Evolutionary conservation across 2,329 filamentous ascomycete species (phyloP), one percentile per base, ranked within the genome.

Genomic region (Fusarium denticulatum): DNA sequence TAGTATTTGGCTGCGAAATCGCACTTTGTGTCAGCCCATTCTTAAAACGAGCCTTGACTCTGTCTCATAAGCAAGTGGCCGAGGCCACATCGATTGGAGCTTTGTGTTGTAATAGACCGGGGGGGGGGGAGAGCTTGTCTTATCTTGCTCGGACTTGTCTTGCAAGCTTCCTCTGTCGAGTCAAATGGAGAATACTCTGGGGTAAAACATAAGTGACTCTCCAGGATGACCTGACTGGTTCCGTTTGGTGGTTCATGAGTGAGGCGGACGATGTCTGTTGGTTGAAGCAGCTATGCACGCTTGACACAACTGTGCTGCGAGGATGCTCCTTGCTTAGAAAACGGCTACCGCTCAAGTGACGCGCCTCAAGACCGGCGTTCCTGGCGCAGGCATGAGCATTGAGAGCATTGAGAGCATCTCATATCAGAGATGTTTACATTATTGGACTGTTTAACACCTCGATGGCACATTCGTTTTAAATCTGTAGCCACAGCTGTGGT

Each of bases 11-110:
- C 30, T 45, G 34, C 22, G 40, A 45, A 24, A 36, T 40, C 36
- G 36, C 56, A 36, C 30, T 53, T n/a, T n/a, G 26, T 36, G 30
- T 72, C 49, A 64, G 53, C 63, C 53, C 58, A 70, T 70, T 49
- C 22, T 64, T 28, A 28, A 47, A 42, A 49, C 37, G 26, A 47
- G 26, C 57, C 32, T 63, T 55, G 34, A 16, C 42, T 67, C 37
- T 50, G 40, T 46, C 26, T 62, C 26, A 20, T 46, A 22, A 18
- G 7, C 20, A 43, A 45, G 40, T 65, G 36, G 24, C 34, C 66
- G 52, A 72, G 39, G 24, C 57, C 47, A 30, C 56, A 62, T 46
- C 42, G 50, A 50, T 55, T 60, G 39, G 59, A 69, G 24, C 46
- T 46, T 50, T 32, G 67, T 69, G 47, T n/a, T 56, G 40, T 36